Base-by-base conservation (phyloP, 2,329 filamentous ascomycete species). In the Penicillium sclerotiorum region DNA sequence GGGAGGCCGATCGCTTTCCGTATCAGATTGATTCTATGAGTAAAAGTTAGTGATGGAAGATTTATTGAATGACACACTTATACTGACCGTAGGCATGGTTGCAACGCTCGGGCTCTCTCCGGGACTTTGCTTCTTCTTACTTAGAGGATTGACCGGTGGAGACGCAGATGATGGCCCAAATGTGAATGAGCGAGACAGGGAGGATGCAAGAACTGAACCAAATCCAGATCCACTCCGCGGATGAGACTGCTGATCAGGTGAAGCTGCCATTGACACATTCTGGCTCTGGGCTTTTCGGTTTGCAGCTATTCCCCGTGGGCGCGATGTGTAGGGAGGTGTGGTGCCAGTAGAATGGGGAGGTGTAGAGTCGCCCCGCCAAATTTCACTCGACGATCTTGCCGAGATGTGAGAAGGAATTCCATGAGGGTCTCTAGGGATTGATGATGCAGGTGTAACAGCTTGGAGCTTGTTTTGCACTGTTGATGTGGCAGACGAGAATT, bases 341-440 rank as follows among this genome's bases (percentile, higher is more conserved):
- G 73, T 76, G 13, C 77, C 77, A 1, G 76, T 79, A 3, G 79
- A 82, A 57, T 77, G 76, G 1, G 80, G 75, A 3, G 78, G 79
- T 2, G 76, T 73, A 3, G 77, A 74, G 41, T 77, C 77, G 38
- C 72, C 71, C 20, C 75, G 73, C 74, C 76, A 79, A 3, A 73
- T 70, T 33, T 79, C 80, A 46, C 76, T 74, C 3, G 76, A 79
- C 8, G 79, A 81, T 8, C 73, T 73, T 47, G 73, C 73, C 22
- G 78, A 80, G 21, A 76, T 76, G 51, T 77, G 79, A 18, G 65
- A 60, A 27, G 63, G 56, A 5, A 63, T 60, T 17, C 57, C 50
- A 40, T 65, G 61, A 35, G 62, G 60, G 23, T 71, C 67, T 45
- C 69, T 69, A 8, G 61, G 65, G 6, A 65, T 61, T 23, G 66